phyloP scores from a whole-genome alignment of 768 basidiomycete genomes.

The Coprinellus micaceus region DNA sequence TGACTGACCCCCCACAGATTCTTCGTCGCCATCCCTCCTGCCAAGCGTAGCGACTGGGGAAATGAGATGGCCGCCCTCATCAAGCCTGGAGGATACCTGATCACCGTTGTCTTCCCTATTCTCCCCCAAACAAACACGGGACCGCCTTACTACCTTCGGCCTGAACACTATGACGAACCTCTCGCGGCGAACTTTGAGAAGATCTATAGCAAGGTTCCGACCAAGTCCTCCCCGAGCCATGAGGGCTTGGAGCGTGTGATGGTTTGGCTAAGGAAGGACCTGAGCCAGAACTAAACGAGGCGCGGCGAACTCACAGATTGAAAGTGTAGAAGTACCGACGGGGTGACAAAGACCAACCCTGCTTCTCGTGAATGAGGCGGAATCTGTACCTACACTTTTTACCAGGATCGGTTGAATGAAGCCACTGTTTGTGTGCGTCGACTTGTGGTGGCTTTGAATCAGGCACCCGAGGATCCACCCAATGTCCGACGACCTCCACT shows the following conservation, averaged over 20 bases:
- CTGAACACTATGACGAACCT: slow-evolving; percentile 51
- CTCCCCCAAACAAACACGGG: slow-evolving; percentile 41
- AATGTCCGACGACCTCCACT: too few species aligned
- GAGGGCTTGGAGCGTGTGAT: slow-evolving; percentile 48
- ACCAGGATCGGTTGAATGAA: too few species aligned
- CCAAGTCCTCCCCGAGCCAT: slow-evolving; percentile 36
- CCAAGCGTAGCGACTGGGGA: slow-evolving; percentile 53
- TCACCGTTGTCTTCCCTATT: slow-evolving; percentile 59
- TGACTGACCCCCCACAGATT: slow-evolving; percentile 38
- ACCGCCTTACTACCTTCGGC: slow-evolving; percentile 60
- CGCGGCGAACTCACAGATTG: too few species aligned
- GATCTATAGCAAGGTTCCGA: slow-evolving; percentile 50
- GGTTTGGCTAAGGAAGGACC: slow-evolving; percentile 44
- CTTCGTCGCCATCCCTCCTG: slow-evolving; percentile 68
- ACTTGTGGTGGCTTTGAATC: too few species aligned
- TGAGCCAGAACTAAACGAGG: background rate
- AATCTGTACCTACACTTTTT: too few species aligned
- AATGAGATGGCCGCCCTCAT: slow-evolving; percentile 50
- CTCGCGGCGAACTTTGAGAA: slow-evolving; percentile 50
- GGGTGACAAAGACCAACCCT: too few species aligned
- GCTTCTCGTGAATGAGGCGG: too few species aligned
- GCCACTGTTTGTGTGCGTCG: too few species aligned
- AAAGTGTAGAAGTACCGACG: too few species aligned
- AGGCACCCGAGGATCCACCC: too few species aligned
- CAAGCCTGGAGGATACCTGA: slow-evolving; percentile 59